phyloP scores from a whole-genome alignment of 768 basidiomycete species.

The Tricholoma sp. region DNA sequence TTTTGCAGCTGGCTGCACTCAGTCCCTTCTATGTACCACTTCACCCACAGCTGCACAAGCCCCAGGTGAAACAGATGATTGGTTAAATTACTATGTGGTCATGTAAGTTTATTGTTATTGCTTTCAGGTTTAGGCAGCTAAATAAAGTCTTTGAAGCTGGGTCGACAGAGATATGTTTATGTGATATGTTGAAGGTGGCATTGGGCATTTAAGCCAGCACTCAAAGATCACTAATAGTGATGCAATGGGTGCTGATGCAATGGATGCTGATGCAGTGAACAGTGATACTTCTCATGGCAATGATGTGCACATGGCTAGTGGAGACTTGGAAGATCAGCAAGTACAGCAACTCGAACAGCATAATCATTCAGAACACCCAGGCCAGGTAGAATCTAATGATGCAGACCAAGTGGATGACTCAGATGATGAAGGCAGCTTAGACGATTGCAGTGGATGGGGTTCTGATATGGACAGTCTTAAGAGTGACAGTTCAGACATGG shows the following conservation, averaged over 20 bases:
- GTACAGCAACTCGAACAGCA: not conserved
- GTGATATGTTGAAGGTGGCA: no score
- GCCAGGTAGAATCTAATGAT: not conserved
- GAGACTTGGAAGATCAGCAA: not conserved
- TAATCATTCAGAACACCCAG: not conserved
- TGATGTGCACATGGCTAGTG: not conserved
- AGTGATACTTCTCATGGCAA: not conserved
- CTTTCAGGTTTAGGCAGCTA: not conserved
- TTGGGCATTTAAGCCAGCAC: not conserved
- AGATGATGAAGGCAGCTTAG: not conserved
- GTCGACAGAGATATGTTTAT: no score
- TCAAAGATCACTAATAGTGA: not conserved
- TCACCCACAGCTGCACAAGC: no score
- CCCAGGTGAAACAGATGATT: no score
- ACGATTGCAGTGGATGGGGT: not conserved
- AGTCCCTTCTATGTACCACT: constrained; percentile 15
- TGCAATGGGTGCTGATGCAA: not conserved
- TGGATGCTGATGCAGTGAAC: not conserved
- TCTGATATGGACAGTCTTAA: not conserved
- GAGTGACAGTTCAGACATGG: not conserved
- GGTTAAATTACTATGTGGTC: not conserved
- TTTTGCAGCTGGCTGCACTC: constrained; percentile 17
- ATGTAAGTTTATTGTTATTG: not conserved
- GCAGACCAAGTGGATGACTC: not conserved
- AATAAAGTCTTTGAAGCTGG: not conserved